Evolutionary conservation across 2,329 filamentous ascomycete species (phyloP), one percentile per base, ranked within the genome.

Genomic region (Herpotrichia juniperi): DNA sequence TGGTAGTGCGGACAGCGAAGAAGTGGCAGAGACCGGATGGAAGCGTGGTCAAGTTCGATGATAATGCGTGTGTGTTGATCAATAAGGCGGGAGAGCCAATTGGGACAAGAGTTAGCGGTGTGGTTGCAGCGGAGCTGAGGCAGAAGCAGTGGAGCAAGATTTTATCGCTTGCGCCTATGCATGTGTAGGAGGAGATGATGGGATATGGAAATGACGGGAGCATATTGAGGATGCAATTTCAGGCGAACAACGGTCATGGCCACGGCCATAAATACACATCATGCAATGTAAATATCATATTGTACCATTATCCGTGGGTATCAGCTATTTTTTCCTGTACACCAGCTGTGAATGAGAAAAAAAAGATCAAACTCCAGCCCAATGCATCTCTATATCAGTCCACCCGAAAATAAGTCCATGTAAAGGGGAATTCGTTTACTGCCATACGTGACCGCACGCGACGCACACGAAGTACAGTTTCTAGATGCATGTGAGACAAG

Each of bases 121-220:
- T 97, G 39, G 94, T 99, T 39, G 94, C 92, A 53, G 83, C 87
- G 25, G 94, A 99, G 80, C 77, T 99, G 74, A 87, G 90, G 73
- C 86, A 90, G 72, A 94, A 90, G 82, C 89, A 96, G 79, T 99
- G 94, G 94, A 96, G 92, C 67, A 99, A 97, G 85, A 97, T 99
- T 67, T 77, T 99, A 72, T 96, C 91, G 64, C 85, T 99, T 83
- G 94, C 94, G 48, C 93, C 94, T 42, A 87, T 89, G 84, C 86
- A 90, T 76, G 77, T 90, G 73, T 90, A 83, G 53, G 24, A 31
- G 16, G 19, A 16, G 31, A 34, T 12, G 34, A 44, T 25, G 40
- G 26, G 7, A 40, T 28, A 28, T 28, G 7, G 12, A 12, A n/a
- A n/a, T n/a, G 32, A 55, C 45, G 22, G 37, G 48, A 39, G 48